A percentile compares a stretch with the other conserved stretches of the same genome.
These are phyloP conservation scores for Neopestalotiopsis sp. DNA, from an alignment of 2,329 filamentous ascomycete species.

Conservation along the genomic window DNA sequence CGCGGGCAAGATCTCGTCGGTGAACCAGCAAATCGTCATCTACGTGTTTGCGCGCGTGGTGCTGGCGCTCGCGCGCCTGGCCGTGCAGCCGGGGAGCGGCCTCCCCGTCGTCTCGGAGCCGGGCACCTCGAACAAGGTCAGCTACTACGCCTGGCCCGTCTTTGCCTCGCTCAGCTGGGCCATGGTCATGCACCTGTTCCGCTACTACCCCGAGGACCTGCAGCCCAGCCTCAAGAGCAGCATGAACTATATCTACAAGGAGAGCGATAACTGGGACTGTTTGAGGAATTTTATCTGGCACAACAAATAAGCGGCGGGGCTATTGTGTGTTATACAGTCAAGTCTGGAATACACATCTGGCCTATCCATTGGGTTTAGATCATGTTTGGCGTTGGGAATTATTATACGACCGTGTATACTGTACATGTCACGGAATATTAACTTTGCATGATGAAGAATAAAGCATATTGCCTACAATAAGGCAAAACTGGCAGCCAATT, in stretches of 20 bases:
- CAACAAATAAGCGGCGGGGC: constrained; percentile 61
- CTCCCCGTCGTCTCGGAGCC: constrained; percentile 56
- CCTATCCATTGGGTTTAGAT: neutral
- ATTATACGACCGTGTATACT: neutral
- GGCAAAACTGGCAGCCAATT: neutral
- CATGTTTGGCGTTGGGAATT: constrained; percentile 7
- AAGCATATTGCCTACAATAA: neutral
- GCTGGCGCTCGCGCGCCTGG: constrained; percentile 81
- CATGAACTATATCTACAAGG: constrained; percentile 96
- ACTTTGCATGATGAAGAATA: neutral
- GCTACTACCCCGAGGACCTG: constrained; percentile 87
- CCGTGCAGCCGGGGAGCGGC: constrained; percentile 68
- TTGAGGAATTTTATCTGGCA: constrained; percentile 85
- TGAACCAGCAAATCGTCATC: constrained; percentile 97
- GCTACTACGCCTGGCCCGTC: constrained; percentile 83
- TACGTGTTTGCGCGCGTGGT: constrained; percentile 95
- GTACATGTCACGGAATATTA: constrained; percentile 4
- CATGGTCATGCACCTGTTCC: constrained; percentile 93
- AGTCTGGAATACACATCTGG: neutral
- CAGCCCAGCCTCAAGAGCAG: constrained; percentile 90
- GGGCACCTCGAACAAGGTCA: constrained; percentile 53
- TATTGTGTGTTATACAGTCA: neutral
- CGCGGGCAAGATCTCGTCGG: constrained; percentile 72
- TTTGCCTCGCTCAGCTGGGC: constrained; percentile 94
- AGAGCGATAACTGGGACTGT: constrained; percentile 89